phyloP scores from a whole-genome alignment of 805 yeast species.

The Wickerhamomyces ciferrii region DNA sequence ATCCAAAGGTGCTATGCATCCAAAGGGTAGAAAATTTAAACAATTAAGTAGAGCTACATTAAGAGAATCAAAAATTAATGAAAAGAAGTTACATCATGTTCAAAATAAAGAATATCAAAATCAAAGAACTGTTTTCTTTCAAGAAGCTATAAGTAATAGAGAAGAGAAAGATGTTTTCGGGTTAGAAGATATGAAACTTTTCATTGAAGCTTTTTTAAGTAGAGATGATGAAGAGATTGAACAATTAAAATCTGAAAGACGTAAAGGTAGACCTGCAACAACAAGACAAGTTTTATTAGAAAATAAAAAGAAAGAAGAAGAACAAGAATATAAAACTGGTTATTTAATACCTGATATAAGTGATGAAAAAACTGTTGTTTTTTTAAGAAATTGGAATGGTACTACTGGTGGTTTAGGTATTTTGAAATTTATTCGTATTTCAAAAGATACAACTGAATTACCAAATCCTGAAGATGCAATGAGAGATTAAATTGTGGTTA shows the following conservation, averaged over 20 bases:
- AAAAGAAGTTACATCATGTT: conserved; percentile 49
- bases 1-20: conserved; percentile 62
- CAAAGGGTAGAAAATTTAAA: conserved; percentile 84
- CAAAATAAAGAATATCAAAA: conserved; percentile 59
- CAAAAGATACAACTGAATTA: conserved; percentile 16
- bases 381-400: conserved; percentile 74
- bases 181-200: conserved; percentile 51
- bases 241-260: conserved; percentile 53
- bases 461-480: conserved; percentile 8
- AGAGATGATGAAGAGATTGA: conserved; percentile 76
- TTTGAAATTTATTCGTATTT: conserved; percentile 34
- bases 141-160: conserved; percentile 45
- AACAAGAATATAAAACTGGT: conserved; percentile 62
- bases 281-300: conserved; percentile 65
- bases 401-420: conserved; percentile 71
- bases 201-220: conserved; percentile 56
- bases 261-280: conserved; percentile 85
- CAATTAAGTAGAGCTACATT: conserved; percentile 82
- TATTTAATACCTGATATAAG: conserved; percentile 68
- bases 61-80: conserved; percentile 67
- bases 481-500: conserved; percentile 3
- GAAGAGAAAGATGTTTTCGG: conserved; percentile 38
- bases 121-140: conserved; percentile 52
- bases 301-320: conserved; percentile 55
- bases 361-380: conserved; percentile 50